Conservation (phyloP, 768 basidiomycete genomes). For the Hypholoma sublateritium region DNA sequence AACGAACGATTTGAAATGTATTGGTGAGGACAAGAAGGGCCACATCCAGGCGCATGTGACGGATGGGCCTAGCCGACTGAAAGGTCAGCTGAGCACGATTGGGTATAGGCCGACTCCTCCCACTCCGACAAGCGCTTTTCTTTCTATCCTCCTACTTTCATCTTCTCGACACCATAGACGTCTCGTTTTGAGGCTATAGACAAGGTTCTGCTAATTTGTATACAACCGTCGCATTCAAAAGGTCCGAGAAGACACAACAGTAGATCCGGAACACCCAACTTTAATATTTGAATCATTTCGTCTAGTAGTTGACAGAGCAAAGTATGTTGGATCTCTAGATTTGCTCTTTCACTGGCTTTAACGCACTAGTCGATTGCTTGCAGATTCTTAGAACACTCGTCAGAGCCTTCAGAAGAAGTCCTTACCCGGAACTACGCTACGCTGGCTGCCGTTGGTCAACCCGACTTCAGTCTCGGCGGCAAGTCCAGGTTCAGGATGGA, state of each 20-base stretch:
- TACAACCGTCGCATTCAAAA: background rate
- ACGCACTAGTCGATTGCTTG: background rate
- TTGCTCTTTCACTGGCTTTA: background rate
- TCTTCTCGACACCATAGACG: conserved; percentile 1
- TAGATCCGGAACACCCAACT: conserved; percentile 1
- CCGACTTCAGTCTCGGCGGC: background rate
- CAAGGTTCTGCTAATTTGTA: background rate
- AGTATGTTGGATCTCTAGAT: background rate
- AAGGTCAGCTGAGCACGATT: conserved; percentile 1
- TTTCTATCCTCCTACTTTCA: background rate
- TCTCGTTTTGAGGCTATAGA: background rate
- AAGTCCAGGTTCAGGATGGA: conserved; percentile 14
- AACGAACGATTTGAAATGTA: conserved; percentile 1
- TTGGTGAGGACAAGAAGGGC: background rate
- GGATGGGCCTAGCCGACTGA: background rate
- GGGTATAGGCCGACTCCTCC: background rate
- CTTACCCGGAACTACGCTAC: background rate
- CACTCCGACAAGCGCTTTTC: background rate
- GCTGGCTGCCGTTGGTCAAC: conserved; percentile 1
- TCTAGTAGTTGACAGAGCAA: background rate
- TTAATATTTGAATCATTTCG: background rate
- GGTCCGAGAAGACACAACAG: background rate
- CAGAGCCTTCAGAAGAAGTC: background rate
- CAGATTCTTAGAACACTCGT: conserved; percentile 2
- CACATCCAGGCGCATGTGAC: background rate